Percentiles rank a stretch among this genome's conserved stretches.
phyloP scores from a whole-genome alignment of 331 rosid genomes.

The Rosa hybrid region DNA sequence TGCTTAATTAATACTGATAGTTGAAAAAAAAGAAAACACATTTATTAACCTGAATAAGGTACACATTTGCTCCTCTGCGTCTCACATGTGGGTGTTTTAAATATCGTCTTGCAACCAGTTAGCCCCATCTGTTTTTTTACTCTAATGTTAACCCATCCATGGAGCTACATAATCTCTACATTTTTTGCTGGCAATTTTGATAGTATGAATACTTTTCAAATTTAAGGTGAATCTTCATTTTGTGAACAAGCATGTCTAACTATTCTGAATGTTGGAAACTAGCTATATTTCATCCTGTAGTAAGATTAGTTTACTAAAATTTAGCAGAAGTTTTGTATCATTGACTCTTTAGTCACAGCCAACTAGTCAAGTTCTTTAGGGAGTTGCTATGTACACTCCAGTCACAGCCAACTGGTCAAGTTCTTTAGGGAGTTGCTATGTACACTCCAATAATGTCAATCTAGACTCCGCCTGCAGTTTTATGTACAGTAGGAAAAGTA shows the following conservation, averaged over 20 bases:
- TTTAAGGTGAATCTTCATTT: neutral
- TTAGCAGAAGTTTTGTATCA: neutral
- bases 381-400: neutral
- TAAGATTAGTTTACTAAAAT: neutral
- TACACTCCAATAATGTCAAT: neutral
- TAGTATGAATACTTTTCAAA: neutral
- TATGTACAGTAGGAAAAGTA: neutral
- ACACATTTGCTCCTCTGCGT: neutral
- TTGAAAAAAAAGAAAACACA: neutral
- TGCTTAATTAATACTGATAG: neutral
- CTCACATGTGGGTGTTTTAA: neutral
- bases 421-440: neutral
- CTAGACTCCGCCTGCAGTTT: neutral
- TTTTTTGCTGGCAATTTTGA: neutral
- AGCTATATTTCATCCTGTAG: slow-evolving; percentile 1
- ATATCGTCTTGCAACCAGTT: neutral
- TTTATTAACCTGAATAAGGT: neutral
- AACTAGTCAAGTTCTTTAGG: neutral
- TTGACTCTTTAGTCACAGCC: neutral
- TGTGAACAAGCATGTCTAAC: neutral
- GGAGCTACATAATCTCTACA: neutral
- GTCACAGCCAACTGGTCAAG: neutral
- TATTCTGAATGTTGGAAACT: neutral
- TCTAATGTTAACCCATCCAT: neutral
- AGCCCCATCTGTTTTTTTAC: neutral